These are phyloP conservation scores for Talaromyces nanjingensis DNA, from an alignment of 495 filamentous ascomycete species.

Conservation along the genomic window DNA sequence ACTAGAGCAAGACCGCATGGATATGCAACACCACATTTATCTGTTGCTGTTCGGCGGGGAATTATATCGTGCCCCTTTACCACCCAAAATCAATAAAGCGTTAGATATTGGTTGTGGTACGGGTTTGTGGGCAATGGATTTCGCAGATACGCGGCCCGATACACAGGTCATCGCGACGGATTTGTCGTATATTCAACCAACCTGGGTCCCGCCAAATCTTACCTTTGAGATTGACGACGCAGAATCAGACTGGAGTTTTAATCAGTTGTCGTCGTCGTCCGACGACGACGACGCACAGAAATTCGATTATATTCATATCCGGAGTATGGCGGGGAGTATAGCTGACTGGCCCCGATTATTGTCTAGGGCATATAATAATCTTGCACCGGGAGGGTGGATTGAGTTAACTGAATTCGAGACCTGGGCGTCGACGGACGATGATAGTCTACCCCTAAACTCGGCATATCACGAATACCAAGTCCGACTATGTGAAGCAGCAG, in stretches of 20 bases:
- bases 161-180: conserved; percentile 44
- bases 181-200: conserved; percentile 24
- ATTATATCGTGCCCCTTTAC: conserved; percentile 49
- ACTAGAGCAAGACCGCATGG: conserved; percentile 57
- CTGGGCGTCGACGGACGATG: conserved; percentile 29
- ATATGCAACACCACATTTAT: conserved; percentile 50
- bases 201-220: conserved; percentile 23
- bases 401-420: conserved; percentile 49
- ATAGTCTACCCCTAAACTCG: conserved; percentile 20
- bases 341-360: conserved; percentile 37
- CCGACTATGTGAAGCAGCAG: conserved; percentile 24
- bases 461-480: conserved; percentile 22
- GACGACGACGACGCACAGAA: background rate
- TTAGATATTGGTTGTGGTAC: conserved; percentile 61
- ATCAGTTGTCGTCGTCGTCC: background rate
- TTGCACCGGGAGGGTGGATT: conserved; percentile 47
- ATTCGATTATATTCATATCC: conserved; percentile 49
- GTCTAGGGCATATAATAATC: conserved; percentile 28
- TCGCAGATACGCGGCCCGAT: conserved; percentile 40
- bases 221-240: conserved; percentile 23
- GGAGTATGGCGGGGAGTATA: conserved; percentile 38
- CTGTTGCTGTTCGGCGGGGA: conserved; percentile 38
- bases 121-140: conserved; percentile 60
- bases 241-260: conserved; percentile 22
- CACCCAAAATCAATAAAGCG: conserved; percentile 40